Percentiles rank a stretch among this genome's conserved stretches.
Conservation (phyloP, 2,329 filamentous ascomycete species). For the Hypoxylon sp. region DNA sequence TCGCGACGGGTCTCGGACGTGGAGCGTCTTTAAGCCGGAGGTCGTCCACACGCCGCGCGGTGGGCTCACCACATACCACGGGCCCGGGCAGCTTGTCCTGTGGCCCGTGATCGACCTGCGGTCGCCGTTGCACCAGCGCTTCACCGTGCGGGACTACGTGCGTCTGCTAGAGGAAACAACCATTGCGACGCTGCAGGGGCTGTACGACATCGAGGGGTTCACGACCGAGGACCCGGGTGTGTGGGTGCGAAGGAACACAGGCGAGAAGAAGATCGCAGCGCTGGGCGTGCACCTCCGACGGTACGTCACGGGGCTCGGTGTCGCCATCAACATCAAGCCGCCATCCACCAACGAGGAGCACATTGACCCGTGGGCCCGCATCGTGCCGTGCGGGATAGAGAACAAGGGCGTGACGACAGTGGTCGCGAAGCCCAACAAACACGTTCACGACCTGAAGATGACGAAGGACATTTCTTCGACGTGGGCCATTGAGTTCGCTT, state of each 20-base stretch:
- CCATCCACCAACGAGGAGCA: slow-evolving; percentile 61
- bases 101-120: slow-evolving; percentile 92
- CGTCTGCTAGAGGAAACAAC: slow-evolving; percentile 83
- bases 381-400: slow-evolving; percentile 90
- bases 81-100: slow-evolving; percentile 91
- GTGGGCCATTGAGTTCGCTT: slow-evolving; percentile 40
- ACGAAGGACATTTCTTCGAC: slow-evolving; percentile 17
- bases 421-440: slow-evolving; percentile 63
- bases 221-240: slow-evolving; percentile 83
- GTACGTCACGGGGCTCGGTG: slow-evolving; percentile 86
- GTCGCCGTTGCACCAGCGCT: slow-evolving; percentile 65
- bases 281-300: slow-evolving; percentile 92
- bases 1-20: background rate
- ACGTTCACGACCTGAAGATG: background rate
- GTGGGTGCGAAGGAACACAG: slow-evolving; percentile 70
- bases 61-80: slow-evolving; percentile 94
- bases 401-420: slow-evolving; percentile 86
- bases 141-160: slow-evolving; percentile 84
- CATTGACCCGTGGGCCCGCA: slow-evolving; percentile 73
- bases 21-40: slow-evolving; percentile 64
- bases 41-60: slow-evolving; percentile 83
- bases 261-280: slow-evolving; percentile 84
- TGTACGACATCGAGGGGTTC: slow-evolving; percentile 70
- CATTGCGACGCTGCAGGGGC: slow-evolving; percentile 73
- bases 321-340: slow-evolving; percentile 83